Evolutionary conservation across 805 yeast species (phyloP).

Genomic region (Zygotorulaspora sp.): DNA sequence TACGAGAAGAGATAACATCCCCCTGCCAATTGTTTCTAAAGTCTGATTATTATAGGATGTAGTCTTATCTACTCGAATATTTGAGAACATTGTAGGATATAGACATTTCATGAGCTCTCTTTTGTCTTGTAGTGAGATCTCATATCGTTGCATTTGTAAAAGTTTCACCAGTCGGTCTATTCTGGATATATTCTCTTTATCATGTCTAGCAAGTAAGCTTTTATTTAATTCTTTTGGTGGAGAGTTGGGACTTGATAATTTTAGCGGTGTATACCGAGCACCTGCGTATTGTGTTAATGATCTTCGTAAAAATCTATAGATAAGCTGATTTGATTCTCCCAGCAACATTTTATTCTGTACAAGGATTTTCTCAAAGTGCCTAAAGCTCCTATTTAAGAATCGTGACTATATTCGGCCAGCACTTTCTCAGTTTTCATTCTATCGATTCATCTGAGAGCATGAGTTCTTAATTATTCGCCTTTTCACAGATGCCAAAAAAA

Average conservation of each 20-base stretch:
- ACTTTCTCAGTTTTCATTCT: no score
- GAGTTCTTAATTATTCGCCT: no score
- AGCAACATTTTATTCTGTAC: no score
- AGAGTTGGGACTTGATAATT: neutral
- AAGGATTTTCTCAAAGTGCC: no score
- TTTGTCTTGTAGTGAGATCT: slow-evolving; percentile 8
- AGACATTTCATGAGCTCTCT: slow-evolving; percentile 18
- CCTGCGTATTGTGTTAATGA: slow-evolving; percentile 1
- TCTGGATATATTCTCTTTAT: slow-evolving; percentile 7
- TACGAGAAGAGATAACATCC: slow-evolving; percentile 10
- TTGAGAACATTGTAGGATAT: slow-evolving; percentile 15
- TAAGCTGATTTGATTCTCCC: no score
- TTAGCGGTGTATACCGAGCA: neutral
- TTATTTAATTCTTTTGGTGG: slow-evolving; percentile 1
- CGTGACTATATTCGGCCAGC: no score
- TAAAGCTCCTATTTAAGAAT: no score
- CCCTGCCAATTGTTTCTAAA: slow-evolving; percentile 14
- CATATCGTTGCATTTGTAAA: slow-evolving; percentile 12
- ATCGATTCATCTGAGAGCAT: no score
- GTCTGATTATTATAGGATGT: slow-evolving; percentile 9
- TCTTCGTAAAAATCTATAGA: neutral
- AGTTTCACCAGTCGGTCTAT: slow-evolving; percentile 3
- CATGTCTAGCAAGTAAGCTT: slow-evolving; percentile 7
- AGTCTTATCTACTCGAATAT: slow-evolving; percentile 12
- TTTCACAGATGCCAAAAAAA: no score